phyloP scores from a whole-genome alignment of 2,329 filamentous ascomycete species.

The Aureobasidium sp. region DNA sequence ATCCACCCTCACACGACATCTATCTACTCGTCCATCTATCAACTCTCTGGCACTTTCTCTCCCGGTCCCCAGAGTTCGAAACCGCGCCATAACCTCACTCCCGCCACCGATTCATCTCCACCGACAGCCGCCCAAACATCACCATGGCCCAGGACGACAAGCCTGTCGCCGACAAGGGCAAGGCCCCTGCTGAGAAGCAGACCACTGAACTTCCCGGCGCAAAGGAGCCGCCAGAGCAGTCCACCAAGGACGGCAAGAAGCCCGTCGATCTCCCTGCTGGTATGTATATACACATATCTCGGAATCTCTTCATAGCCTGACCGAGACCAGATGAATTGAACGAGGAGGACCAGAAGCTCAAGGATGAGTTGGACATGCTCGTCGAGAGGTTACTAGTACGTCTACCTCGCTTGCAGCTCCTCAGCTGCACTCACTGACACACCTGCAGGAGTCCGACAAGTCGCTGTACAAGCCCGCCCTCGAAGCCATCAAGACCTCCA shows the following conservation, averaged over 20 bases:
- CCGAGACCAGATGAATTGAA: slow-evolving; percentile 72
- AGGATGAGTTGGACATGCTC: slow-evolving; percentile 95
- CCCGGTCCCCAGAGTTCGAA: not conserved
- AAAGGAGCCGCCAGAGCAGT: slow-evolving; percentile 47
- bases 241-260: slow-evolving; percentile 60
- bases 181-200: slow-evolving; percentile 58
- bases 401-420: not conserved
- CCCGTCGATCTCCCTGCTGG: slow-evolving; percentile 57
- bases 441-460: slow-evolving; percentile 66
- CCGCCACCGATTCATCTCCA: not conserved
- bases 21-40: slow-evolving; percentile 17
- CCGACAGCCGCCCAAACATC: slow-evolving; percentile 17
- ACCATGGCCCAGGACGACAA: slow-evolving; percentile 89
- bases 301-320: not conserved
- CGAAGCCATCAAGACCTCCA: slow-evolving; percentile 94
- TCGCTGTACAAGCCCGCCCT: slow-evolving; percentile 86
- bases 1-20: slow-evolving; percentile 18
- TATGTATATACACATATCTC: not conserved
- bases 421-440: not conserved
- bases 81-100: not conserved
- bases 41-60: not conserved
- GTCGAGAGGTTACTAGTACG: slow-evolving; percentile 84
- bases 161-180: slow-evolving; percentile 84
- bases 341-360: slow-evolving; percentile 97
- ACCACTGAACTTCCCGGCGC: slow-evolving; percentile 44